Conservation (phyloP, 257 asterid species). For the Scutellaria barbata region DNA sequence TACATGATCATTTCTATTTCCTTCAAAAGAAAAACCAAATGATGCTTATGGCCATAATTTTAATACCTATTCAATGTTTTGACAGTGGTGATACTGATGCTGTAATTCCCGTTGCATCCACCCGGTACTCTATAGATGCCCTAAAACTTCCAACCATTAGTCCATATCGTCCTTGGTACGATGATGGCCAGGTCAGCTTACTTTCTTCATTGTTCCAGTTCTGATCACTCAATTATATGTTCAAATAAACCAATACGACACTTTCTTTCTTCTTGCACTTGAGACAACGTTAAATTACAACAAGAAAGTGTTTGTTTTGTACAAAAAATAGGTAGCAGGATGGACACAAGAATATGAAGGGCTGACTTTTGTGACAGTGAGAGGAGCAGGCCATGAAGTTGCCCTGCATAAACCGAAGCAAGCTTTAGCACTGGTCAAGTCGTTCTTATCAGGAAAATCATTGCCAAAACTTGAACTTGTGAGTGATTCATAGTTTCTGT, state of each 20-base stretch:
- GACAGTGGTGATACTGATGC: slow-evolving; percentile 94
- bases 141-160: slow-evolving; percentile 64
- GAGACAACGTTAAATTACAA: too few relatives aligned
- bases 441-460: slow-evolving; percentile 65
- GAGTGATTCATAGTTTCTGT: slow-evolving; percentile 43
- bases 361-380: slow-evolving; percentile 72
- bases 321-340: slow-evolving; percentile 74
- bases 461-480: slow-evolving; percentile 58
- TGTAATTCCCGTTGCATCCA: slow-evolving; percentile 91
- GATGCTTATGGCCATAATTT: not conserved
- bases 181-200: slow-evolving; percentile 78
- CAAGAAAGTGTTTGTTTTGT: not conserved
- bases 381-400: slow-evolving; percentile 98
- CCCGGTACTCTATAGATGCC: slow-evolving; percentile 82
- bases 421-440: slow-evolving; percentile 68
- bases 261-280: too few relatives aligned
- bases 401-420: slow-evolving; percentile 80
- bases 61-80: not conserved
- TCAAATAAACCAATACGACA: too few relatives aligned
- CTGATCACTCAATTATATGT: not conserved
- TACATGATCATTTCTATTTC: too few relatives aligned
- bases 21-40: not conserved
- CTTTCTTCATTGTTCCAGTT: not conserved
- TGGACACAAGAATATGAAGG: slow-evolving; percentile 90
- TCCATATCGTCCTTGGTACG: slow-evolving; percentile 91